Evolutionary conservation across 257 asterid genomes (phyloP), one percentile per base, ranked within the genome.

Genomic region (Nicotiana paniculata): DNA sequence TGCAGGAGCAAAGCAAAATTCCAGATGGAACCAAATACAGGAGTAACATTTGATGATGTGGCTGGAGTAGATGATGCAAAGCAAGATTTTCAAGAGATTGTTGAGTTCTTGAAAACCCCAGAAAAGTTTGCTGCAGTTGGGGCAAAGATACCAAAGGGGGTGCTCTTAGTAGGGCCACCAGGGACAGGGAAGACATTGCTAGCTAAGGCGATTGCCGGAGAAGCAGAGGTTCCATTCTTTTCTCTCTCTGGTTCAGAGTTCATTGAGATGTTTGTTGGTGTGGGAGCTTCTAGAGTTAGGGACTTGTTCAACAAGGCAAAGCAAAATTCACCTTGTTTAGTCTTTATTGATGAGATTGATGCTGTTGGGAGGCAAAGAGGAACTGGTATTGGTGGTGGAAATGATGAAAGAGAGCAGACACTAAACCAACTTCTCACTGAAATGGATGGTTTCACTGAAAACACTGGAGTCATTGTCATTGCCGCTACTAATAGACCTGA

Each of bases 21-120:
- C 79, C 89, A 89, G 83, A 90, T 91, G 97, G 97, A 90, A 64
- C 95, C 95, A 5, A 86, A 93, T 75, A 93, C 95, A 2, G 93
- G 95, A 74, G 83, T 93, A 28, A 93, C 94, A 82, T 93, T 91
- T 51, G 92, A 88, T 24, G 96, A 93, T 30, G 93, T 93, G n/a
- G 96, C 97, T 8, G 97, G 97, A 82, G 88, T 91, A 11, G 89
- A 91, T 72, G 96, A 93, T 82, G 96, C 97, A 30, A 93, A 93
- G 83, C 91, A 88, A 83, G 96, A 91, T 76, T 91, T 91, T 37
- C 87, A 84, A 72, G 96, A 90, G 32, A 86, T 90, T 5, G 91
- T 93, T 2, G 97, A 91, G 79, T 91, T 93, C 82, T 81, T 93
- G 67, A 88, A 65, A 74, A 89, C 84, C 24, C 96, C 97, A 0